Conservation (phyloP, 176 grass and related monocot genomes). For the Neostapfia colusana region DNA sequence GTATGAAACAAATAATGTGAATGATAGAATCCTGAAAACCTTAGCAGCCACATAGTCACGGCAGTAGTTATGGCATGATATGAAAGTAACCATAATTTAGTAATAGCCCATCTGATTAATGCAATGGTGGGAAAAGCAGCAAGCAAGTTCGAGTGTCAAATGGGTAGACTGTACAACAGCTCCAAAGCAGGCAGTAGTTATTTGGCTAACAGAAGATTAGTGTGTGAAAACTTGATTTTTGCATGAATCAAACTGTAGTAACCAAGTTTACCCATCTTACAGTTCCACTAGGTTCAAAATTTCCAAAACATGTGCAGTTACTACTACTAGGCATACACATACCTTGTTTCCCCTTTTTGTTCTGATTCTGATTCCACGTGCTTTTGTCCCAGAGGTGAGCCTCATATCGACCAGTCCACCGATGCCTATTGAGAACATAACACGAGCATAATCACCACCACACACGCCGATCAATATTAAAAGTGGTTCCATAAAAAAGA, state of each 20-base stretch:
- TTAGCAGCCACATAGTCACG: neutral
- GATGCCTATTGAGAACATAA: conserved; percentile 63
- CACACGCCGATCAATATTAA: neutral
- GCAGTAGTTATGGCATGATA: neutral
- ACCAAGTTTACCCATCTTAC: neutral
- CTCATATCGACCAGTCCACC: conserved; percentile 98
- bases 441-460: neutral
- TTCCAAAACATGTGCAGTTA: neutral
- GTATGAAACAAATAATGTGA: conserved; percentile 23
- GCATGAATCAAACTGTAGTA: neutral
- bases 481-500: neutral
- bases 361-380: conserved; percentile 99
- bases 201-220: conserved; percentile 1
- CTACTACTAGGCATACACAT: conserved; percentile 19
- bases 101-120: neutral
- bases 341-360: conserved; percentile 99
- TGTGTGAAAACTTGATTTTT: neutral
- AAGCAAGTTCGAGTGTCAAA: conserved; percentile 9
- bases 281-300: conserved; percentile 8
- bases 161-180: neutral
- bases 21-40: conserved; percentile 13
- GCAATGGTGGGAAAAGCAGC: neutral
- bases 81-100: no score
- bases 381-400: conserved; percentile 99
- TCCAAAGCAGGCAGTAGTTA: neutral